Base-by-base conservation (phyloP, 495 filamentous ascomycete genomes). In the Daldinia loculata region DNA sequence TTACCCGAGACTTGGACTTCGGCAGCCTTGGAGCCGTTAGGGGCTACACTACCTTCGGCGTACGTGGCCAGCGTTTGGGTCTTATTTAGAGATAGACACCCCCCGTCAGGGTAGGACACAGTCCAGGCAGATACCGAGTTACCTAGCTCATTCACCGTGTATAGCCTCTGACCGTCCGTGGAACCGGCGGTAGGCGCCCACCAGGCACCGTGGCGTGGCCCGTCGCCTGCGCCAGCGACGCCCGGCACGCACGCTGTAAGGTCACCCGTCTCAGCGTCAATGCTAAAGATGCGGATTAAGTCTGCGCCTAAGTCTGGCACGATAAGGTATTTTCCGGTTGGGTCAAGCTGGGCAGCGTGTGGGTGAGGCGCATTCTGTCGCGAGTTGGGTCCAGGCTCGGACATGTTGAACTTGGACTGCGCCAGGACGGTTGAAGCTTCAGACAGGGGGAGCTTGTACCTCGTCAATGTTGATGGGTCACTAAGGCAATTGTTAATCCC, bases 301-400 rank as follows among this genome's bases (percentile, higher is more conserved):
- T 94, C 92, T 1, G 89, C 85, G 61, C 92, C 92, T 2, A 93
- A 84, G 71, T 94, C 92, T 0, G 92, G 90, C 11, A 88, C 82
- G 0, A 94, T 72, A 41, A 92, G 67, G 77, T 87, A 93, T 39
- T 83, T 77, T 2, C 84, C 87, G 0, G 89, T 89, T 1, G 91
- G 91, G 71, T 94, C 92, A 6, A 92, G 77, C 70, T 90, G 77
- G 15, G 85, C 84, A 52, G 90, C 81, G 75, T 94, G 92, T 2
- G 90, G 91, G 72, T 91, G 91, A 26, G 92, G 81, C 0, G 82
- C 80, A n/a, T 89, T 86, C 77, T 93, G 91, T 48, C 89, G 87
- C 1, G 86, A 77, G 55, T 84, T 76, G 38, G 87, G 78, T 7
- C 88, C 87, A 0, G 84, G 84, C 12, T 70, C 66, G 8, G 82